These are phyloP conservation scores for Solanum aculeatissimum DNA, from an alignment of 305 asterid species.

Conservation along the genomic window DNA sequence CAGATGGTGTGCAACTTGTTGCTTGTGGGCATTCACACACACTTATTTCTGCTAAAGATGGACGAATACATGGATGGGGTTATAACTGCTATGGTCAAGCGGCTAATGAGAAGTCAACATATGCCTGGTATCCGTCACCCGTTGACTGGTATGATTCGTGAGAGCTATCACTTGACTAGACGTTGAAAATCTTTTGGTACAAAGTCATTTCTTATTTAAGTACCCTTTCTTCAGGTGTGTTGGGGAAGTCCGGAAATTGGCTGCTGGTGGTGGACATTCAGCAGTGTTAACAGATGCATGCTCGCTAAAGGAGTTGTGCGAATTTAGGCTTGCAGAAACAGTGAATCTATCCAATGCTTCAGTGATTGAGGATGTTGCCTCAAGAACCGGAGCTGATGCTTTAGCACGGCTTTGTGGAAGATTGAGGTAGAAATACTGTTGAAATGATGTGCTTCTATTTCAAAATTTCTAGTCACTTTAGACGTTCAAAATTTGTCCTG, in stretches of 20 bases:
- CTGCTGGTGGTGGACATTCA: conserved; percentile 99
- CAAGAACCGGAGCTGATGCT: conserved; percentile 81
- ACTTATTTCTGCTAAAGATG: conserved; percentile 71
- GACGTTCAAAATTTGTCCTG: neutral
- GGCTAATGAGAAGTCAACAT: conserved; percentile 79
- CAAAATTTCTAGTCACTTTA: neutral
- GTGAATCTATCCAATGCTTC: conserved; percentile 65
- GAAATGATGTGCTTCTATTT: neutral
- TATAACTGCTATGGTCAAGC: conserved; percentile 98
- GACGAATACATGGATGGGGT: conserved; percentile 97
- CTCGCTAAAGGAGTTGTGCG: conserved; percentile 95
- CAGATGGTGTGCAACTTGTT: conserved; percentile 60
- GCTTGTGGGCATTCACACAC: conserved; percentile 97
- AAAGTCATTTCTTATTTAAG: conserved; percentile 1
- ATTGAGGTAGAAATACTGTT: conserved; percentile 39
- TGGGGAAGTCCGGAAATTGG: conserved; percentile 82
- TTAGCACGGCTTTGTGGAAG: conserved; percentile 79
- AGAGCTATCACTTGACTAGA: neutral
- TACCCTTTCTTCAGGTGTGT: conserved; percentile 49
- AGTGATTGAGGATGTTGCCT: conserved; percentile 69
- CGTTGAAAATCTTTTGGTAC: neutral
- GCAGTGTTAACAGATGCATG: conserved; percentile 95
- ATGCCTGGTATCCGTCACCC: conserved; percentile 97
- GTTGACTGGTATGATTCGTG: conserved; percentile 72
- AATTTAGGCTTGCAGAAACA: conserved; percentile 67